Conservation (phyloP, 176 grass and related monocot species). For the Eleusine indica region DNA sequence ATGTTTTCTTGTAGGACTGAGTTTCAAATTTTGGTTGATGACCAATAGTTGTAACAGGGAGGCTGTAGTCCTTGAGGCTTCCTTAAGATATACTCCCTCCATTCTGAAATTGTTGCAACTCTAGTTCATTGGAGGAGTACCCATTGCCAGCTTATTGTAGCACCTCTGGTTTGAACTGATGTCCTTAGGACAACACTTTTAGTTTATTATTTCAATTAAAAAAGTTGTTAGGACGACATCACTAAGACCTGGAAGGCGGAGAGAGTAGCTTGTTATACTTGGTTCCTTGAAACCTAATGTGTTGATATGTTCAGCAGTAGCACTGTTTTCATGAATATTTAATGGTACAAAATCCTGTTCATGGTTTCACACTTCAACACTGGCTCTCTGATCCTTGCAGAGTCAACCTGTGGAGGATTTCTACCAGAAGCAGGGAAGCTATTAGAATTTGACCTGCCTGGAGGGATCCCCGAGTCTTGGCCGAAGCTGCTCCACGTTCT, state of each 20-base stretch:
- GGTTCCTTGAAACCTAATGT: not conserved
- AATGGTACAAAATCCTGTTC: not conserved
- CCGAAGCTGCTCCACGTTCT: conserved; percentile 79
- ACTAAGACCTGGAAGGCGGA: too few relatives aligned
- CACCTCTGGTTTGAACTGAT: too few relatives aligned
- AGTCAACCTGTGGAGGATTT: conserved; percentile 87
- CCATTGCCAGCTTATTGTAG: not conserved
- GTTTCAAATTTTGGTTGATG: not conserved
- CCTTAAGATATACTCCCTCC: not conserved
- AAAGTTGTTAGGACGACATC: too few relatives aligned
- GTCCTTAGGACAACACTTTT: too few relatives aligned
- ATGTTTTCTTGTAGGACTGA: not conserved
- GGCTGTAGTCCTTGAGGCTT: not conserved
- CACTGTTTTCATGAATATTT: not conserved
- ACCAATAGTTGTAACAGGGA: not conserved
- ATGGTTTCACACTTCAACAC: not conserved
- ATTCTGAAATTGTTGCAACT: too few relatives aligned
- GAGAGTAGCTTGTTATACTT: not conserved
- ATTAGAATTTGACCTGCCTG: conserved; percentile 87
- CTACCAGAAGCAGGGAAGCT: conserved; percentile 70
- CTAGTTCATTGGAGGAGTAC: too few relatives aligned
- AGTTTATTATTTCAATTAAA: too few relatives aligned
- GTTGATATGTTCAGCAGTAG: conserved; percentile 2
- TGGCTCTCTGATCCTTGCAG: conserved; percentile 50
- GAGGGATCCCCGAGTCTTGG: conserved; percentile 91